Evolutionary conservation across 2,329 filamentous ascomycete genomes (phyloP).

Genomic region (Shiraia bambusicola): DNA sequence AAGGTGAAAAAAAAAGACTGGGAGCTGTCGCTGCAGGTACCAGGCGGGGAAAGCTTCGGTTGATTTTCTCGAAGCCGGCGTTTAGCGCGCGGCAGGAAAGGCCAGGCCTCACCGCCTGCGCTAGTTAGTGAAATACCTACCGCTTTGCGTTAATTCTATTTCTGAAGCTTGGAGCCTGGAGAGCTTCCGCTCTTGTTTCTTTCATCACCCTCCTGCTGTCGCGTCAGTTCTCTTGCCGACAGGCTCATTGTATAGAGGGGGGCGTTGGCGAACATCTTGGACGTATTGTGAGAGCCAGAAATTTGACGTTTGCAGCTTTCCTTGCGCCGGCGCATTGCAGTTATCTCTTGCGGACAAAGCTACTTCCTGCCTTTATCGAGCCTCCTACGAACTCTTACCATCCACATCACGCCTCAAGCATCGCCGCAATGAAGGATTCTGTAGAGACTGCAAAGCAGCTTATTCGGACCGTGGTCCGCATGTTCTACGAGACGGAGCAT

Average conservation of each 20-base stretch:
- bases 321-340: conserved; percentile 1
- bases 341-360: conserved; percentile 15
- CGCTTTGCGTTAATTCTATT: conserved; percentile 13
- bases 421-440: conserved; percentile 42
- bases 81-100: conserved; percentile 25
- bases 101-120: conserved; percentile 21
- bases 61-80: conserved; percentile 23
- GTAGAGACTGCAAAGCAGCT: conserved; percentile 74
- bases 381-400: not conserved
- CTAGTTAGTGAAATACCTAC: no score
- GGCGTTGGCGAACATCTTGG: not conserved
- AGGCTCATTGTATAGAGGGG: conserved; percentile 8
- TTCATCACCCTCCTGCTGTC: conserved; percentile 14
- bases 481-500: conserved; percentile 84
- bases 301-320: not conserved
- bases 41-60: conserved; percentile 12
- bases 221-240: conserved; percentile 15
- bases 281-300: not conserved
- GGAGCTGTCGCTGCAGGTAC: conserved; percentile 5
- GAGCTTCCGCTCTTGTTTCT: conserved; percentile 5
- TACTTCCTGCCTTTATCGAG: not conserved
- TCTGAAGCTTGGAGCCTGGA: conserved; percentile 4
- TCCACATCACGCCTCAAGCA: not conserved
- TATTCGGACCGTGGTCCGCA: conserved; percentile 80
- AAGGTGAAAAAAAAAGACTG: conserved; percentile 2